Base-by-base conservation (phyloP, 2,329 filamentous ascomycete genomes). In the Fusarium sp. region DNA sequence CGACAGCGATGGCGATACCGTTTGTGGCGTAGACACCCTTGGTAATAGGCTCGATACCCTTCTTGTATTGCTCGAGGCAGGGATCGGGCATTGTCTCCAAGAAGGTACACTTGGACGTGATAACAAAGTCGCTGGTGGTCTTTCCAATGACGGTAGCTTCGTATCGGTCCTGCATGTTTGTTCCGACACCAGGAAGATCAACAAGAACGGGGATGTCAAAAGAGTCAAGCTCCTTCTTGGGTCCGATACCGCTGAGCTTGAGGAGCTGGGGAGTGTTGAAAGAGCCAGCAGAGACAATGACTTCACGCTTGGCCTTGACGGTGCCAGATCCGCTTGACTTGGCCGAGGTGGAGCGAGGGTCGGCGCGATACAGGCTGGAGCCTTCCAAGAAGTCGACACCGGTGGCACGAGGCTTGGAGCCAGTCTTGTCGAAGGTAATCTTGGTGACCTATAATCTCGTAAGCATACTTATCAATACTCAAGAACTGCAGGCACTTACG, bases 141-240 rank as follows among this genome's bases (percentile, higher is more conserved):
- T 77, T 77, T 0, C 76, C 76, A 35, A 78, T 74, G 0, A 78
- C 75, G 0, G 74, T 76, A 2, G 70, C 70, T 43, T 79, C 88
- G 73, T 87, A 87, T 16, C 88, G 87, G 76, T 92, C 89, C 77
- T 90, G 85, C 29, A 92, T 83, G 79, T 91, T 91, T 20, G 83
- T 85, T 50, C 90, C 90, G 16, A 92, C 89, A 41, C 88, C 90
- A 0, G 88, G 88, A 1, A 89, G 83, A 13, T 79, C 67, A 5
- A 82, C 74, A 0, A 80, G 31, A 1, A 78, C 67, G 18, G 77
- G 74, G 4, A 81, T 78, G 1, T 88, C 73, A 0, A 87, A 73
- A 0, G 68, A 72, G 2, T 70, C 62, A 18, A 79, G 76, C n/a
- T 79, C 76, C 54, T 73, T 59, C 63, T 75, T 78, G 6, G 77